phyloP scores from a whole-genome alignment of 352 stramenopile species.

The Phytopythium aichiense region DNA sequence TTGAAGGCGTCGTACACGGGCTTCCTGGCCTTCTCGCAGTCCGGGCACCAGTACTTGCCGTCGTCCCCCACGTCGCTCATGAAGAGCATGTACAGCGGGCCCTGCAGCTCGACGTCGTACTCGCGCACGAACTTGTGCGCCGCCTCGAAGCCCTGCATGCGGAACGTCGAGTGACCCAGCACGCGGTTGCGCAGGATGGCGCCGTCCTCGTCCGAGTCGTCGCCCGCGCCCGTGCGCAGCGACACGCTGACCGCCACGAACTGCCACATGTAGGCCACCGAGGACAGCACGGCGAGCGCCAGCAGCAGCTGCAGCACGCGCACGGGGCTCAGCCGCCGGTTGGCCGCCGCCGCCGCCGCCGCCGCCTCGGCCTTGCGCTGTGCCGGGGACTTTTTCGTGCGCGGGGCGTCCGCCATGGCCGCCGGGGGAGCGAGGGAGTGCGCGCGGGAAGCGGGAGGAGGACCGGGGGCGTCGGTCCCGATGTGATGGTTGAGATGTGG shows the following conservation, averaged over 20 bases:
- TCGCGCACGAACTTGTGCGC: slow-evolving; percentile 76
- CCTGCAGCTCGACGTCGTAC: slow-evolving; percentile 63
- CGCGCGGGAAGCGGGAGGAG: too few relatives aligned
- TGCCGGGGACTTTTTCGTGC: slow-evolving; percentile 3
- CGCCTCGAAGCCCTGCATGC: slow-evolving; percentile 67
- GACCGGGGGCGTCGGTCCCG: too few relatives aligned
- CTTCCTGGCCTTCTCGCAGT: slow-evolving; percentile 69
- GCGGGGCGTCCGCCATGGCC: slow-evolving; percentile 1
- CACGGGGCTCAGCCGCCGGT: slow-evolving; percentile 36
- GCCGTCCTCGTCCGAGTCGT: slow-evolving; percentile 19
- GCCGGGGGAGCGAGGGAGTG: neutral
- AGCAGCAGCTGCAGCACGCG: slow-evolving; percentile 75
- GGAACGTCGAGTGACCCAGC: slow-evolving; percentile 52
- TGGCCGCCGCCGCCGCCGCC: neutral
- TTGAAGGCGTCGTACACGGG: slow-evolving; percentile 71
- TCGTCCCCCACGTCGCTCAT: slow-evolving; percentile 67
- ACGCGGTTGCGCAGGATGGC: slow-evolving; percentile 35
- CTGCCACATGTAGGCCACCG: slow-evolving; percentile 66
- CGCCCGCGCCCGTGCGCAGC: slow-evolving; percentile 15
- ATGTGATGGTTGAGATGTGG: too few relatives aligned
- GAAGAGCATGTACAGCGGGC: slow-evolving; percentile 68
- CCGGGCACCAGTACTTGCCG: slow-evolving; percentile 77
- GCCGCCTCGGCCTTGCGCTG: slow-evolving; percentile 10
- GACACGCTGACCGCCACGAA: slow-evolving; percentile 56
- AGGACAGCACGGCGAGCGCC: slow-evolving; percentile 52